Conservation (phyloP, 2,329 filamentous ascomycete genomes). For the Plectosphaerella plurivora region DNA sequence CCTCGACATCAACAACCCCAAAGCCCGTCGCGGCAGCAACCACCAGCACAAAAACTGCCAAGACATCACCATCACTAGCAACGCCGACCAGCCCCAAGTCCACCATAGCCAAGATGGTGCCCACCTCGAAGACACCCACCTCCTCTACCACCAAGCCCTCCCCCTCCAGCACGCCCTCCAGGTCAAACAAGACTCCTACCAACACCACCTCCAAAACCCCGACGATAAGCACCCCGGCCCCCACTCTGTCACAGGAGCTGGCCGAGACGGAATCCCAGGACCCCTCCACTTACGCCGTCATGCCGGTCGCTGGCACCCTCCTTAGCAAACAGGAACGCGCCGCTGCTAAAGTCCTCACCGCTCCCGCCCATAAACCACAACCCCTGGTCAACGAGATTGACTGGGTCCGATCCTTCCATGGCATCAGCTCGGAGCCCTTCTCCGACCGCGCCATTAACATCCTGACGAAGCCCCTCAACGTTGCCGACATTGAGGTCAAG, state of each 20-base stretch:
- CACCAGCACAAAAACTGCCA: too few species aligned
- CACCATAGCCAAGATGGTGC: too few species aligned
- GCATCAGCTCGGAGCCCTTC: constrained; percentile 69
- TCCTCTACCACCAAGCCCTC: too few species aligned
- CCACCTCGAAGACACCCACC: background rate
- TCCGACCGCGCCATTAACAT: constrained; percentile 63
- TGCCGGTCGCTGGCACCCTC: background rate
- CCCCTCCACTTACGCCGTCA: background rate
- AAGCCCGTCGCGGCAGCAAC: too few species aligned
- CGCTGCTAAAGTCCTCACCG: background rate
- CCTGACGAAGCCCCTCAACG: constrained; percentile 62
- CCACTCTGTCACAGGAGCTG: too few species aligned
- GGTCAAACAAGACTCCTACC: too few species aligned
- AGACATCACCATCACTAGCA: constrained; percentile 7
- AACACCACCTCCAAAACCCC: background rate
- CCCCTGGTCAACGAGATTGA: constrained; percentile 43
- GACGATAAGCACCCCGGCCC: too few species aligned
- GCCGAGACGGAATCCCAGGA: too few species aligned
- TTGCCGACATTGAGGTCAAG: constrained; percentile 89
- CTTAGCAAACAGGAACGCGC: background rate
- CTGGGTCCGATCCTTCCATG: constrained; percentile 82
- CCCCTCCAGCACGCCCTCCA: too few species aligned
- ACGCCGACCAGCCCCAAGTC: background rate
- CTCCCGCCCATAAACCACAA: constrained; percentile 5
- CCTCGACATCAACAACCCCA: too few species aligned